Percentiles rank a stretch among this genome's conserved stretches.
These are phyloP conservation scores for Sphenostylis stenocarpa DNA, from an alignment of 306 rosid genomes.

Conservation along the genomic window DNA sequence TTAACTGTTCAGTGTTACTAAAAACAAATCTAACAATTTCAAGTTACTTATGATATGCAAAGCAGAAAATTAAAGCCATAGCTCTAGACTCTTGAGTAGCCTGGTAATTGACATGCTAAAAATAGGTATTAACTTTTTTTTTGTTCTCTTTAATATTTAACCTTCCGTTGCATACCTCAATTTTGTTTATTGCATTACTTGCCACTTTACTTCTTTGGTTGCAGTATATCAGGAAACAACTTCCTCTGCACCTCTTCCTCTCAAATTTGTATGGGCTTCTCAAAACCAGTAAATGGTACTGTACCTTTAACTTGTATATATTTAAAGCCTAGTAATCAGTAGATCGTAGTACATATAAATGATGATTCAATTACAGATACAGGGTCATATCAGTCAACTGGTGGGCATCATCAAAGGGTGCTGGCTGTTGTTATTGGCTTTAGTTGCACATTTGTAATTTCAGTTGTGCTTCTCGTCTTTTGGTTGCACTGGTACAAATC, in stretches of 20 bases:
- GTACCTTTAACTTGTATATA: conserved; percentile 20
- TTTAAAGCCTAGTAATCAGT: conserved; percentile 16
- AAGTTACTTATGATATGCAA: neutral
- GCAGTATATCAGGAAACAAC: conserved; percentile 79
- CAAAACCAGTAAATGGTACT: conserved; percentile 78
- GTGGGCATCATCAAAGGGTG: conserved; percentile 54
- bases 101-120: neutral
- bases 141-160: neutral
- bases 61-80: neutral
- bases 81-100: neutral
- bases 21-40: conserved; percentile 1
- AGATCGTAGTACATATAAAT: neutral
- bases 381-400: conserved; percentile 47
- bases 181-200: conserved; percentile 22
- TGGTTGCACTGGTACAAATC: conserved; percentile 82
- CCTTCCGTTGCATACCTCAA: neutral
- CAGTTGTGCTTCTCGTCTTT: conserved; percentile 63
- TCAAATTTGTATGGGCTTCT: conserved; percentile 48
- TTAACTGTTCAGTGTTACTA: neutral
- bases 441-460: conserved; percentile 74
- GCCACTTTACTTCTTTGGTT: conserved; percentile 36
- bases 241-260: conserved; percentile 67
- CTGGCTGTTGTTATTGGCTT: conserved; percentile 71
- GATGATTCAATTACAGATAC: conserved; percentile 52
- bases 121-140: neutral